Base-by-base conservation (phyloP, 179 eudicot species). In the Monotropa hypopitys region DNA sequence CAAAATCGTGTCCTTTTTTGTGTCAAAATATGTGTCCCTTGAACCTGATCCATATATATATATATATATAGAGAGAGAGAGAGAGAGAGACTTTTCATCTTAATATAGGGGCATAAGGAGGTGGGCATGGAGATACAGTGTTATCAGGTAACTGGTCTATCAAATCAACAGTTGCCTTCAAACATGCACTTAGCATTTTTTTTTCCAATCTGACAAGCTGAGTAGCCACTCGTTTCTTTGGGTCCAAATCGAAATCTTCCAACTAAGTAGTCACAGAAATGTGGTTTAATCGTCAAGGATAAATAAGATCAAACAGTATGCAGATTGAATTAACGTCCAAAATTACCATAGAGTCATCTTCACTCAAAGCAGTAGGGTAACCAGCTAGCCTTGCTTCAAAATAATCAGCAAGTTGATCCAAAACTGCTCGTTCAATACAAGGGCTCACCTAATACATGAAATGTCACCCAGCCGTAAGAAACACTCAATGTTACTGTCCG, bases 41-140 rank as follows among this genome's bases (percentile, higher is more conserved):
- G n/a, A n/a, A n/a, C n/a, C n/a, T n/a, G n/a, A n/a, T n/a, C n/a
- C n/a, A n/a, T n/a, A n/a, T n/a, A n/a, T n/a, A n/a, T n/a, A n/a
- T n/a, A n/a, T n/a, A 23, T 16, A 33, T 53, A n/a, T 53, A 59
- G 49, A 73, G 74, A 59, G 51, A 56, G 26, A 65, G 16, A 56
- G 40, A 76, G 32, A 59, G 66, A 56, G 46, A 40, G 2, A 82
- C 89, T 89, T 81, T 83, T 85, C 90, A 96, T 77, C 85, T 90
- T 81, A 96, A 75, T 71, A 59, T 70, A 21, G 99, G 99, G 42
- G 97, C 90, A 85, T 89, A 88, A 79, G 92, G 96, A 77, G 98
- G 96, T 28, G 98, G 98, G 80, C 99, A 96, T 47, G 99, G 98
- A 85, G 98, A 91, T 79, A 93, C 76, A 68, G 90, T 85, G 76